phyloP scores from a whole-genome alignment of 1,284 basidiomycete species.

The Cerrena zonata region DNA sequence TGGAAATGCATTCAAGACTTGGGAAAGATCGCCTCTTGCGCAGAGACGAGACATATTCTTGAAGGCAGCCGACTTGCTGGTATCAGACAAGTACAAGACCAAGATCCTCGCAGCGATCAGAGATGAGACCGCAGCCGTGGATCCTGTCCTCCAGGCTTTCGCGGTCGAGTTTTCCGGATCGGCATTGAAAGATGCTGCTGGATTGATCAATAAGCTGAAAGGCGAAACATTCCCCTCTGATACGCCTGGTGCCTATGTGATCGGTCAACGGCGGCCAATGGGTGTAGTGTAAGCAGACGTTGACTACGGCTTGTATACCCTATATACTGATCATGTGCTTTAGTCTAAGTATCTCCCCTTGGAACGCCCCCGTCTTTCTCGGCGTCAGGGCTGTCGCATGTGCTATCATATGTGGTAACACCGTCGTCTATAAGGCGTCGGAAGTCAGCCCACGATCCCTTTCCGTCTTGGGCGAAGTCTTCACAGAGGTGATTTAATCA shows the following conservation, averaged over 20 bases:
- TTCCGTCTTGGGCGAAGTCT: conserved; percentile 42
- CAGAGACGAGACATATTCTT: conserved; percentile 40
- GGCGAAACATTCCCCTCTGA: conserved; percentile 11
- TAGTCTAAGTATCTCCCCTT: conserved; percentile 16
- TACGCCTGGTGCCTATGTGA: conserved; percentile 6
- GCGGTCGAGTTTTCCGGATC: conserved; percentile 8
- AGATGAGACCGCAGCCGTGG: conserved; percentile 37
- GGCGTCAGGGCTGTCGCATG: conserved; percentile 44
- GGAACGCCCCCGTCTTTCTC: conserved; percentile 45
- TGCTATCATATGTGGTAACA: conserved; percentile 60
- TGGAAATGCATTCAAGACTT: conserved; percentile 40
- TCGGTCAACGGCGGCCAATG: conserved; percentile 7
- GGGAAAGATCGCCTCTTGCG: conserved; percentile 38
- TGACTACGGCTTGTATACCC: too few relatives aligned
- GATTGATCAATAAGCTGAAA: conserved; percentile 3
- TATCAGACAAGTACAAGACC: conserved; percentile 36
- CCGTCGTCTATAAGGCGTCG: conserved; percentile 56
- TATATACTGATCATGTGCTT: not conserved
- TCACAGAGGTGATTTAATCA: conserved; percentile 34
- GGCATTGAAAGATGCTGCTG: conserved; percentile 15
- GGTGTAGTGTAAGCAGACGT: conserved; percentile 17
- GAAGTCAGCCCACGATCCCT: conserved; percentile 51
- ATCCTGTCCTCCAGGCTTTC: conserved; percentile 21
- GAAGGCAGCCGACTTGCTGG: conserved; percentile 41
- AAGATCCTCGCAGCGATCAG: conserved; percentile 29